A percentile compares a stretch with the other conserved stretches of the same genome.
phyloP scores from a whole-genome alignment of 139 green algal genomes.

The Coccomyxa sp. region DNA sequence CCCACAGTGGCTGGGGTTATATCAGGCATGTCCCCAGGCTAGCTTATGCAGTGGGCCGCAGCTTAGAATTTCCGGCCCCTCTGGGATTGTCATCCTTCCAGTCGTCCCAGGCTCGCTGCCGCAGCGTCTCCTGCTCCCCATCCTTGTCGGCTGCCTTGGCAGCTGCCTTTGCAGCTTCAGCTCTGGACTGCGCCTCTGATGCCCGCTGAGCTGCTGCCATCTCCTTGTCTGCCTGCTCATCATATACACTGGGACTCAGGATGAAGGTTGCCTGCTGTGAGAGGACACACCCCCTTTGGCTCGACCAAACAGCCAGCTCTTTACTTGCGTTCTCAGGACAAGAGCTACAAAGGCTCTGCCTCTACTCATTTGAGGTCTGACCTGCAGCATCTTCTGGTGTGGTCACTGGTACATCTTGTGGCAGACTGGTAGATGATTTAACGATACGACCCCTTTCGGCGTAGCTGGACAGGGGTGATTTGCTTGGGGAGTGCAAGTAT shows the following conservation, averaged over 20 bases:
- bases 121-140: neutral
- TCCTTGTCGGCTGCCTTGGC: conserved; percentile 6
- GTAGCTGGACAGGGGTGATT: too few relatives aligned
- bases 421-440: too few relatives aligned
- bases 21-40: neutral
- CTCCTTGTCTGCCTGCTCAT: conserved; percentile 33
- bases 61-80: conserved; percentile 82
- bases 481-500: neutral
- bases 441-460: too few relatives aligned
- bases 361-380: too few relatives aligned
- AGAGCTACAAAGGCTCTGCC: too few relatives aligned
- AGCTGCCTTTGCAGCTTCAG: conserved; percentile 19
- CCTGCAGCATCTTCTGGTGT: too few relatives aligned
- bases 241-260: neutral
- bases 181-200: conserved; percentile 40
- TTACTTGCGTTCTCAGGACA: neutral
- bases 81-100: conserved; percentile 74
- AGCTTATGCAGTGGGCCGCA: conserved; percentile 46
- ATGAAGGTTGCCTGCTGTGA: conserved; percentile 4
- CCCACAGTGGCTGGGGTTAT: too few relatives aligned
- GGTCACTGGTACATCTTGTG: too few relatives aligned
- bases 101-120: conserved; percentile 68
- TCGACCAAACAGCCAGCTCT: neutral
- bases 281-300: neutral
- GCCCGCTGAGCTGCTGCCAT: conserved; percentile 14